Percentiles rank a stretch among this genome's conserved stretches.
phyloP scores from a whole-genome alignment of 345 rosid genomes.

The Acer saccharum region DNA sequence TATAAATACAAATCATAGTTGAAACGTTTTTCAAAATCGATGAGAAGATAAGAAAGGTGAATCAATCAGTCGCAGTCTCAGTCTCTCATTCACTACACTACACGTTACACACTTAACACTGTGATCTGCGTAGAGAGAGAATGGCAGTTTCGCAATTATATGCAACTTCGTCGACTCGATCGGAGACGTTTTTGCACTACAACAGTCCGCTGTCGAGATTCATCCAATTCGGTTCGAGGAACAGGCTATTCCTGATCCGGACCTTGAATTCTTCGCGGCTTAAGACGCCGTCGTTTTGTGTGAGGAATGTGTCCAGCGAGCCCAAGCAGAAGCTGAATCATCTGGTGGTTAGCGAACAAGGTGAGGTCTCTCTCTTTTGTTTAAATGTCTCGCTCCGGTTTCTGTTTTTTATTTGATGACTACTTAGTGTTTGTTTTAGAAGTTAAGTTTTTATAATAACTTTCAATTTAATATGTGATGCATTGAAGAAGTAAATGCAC shows the following conservation, averaged over 20 bases:
- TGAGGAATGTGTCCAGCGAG: slow-evolving; percentile 43
- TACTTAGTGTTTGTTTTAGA: no score
- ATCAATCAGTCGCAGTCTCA: background rate
- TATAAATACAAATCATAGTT: background rate
- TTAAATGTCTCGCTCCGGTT: background rate
- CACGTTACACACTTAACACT: background rate
- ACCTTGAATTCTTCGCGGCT: slow-evolving; percentile 20
- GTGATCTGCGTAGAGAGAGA: slow-evolving; percentile 12
- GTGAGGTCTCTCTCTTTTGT: slow-evolving; percentile 16
- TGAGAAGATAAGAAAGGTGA: background rate
- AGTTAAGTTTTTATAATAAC: background rate
- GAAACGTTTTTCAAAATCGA: background rate
- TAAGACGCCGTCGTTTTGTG: slow-evolving; percentile 14
- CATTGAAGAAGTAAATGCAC: background rate
- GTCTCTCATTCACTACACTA: background rate
- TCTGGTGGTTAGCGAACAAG: slow-evolving; percentile 37
- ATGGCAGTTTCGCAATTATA: slow-evolving; percentile 18
- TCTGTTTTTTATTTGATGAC: background rate
- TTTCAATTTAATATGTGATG: background rate
- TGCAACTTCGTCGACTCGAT: slow-evolving; percentile 19
- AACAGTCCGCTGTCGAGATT: slow-evolving; percentile 32
- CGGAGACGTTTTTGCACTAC: slow-evolving; percentile 15
- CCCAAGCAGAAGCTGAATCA: slow-evolving; percentile 34
- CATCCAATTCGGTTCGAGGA: slow-evolving; percentile 31
- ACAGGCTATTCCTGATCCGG: slow-evolving; percentile 29